These are phyloP conservation scores for Rhodamnia argentea DNA, from an alignment of 345 rosid species.

Conservation along the genomic window DNA sequence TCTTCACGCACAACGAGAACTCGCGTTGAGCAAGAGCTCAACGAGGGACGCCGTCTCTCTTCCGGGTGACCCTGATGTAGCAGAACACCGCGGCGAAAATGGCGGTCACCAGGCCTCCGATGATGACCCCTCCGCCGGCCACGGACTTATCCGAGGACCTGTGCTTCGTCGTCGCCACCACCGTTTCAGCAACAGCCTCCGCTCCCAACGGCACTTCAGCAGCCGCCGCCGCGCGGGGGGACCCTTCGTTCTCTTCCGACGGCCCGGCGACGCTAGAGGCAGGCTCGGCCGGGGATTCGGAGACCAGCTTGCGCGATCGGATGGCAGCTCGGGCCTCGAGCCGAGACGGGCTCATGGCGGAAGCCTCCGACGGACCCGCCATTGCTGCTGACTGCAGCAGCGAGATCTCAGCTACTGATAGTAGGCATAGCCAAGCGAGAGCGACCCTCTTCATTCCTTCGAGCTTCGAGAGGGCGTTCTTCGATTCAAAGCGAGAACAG, in stretches of 20 bases:
- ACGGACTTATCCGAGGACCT: slow-evolving; percentile 21
- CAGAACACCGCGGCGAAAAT: slow-evolving; percentile 50
- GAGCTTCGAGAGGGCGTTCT: neutral
- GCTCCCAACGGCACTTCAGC: slow-evolving; percentile 30
- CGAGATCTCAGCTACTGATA: slow-evolving; percentile 15
- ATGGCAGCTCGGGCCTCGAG: neutral
- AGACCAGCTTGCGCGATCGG: neutral
- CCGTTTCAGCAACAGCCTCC: slow-evolving; percentile 14
- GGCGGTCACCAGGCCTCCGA: slow-evolving; percentile 55
- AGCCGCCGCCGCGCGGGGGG: neutral
- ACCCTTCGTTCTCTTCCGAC: neutral
- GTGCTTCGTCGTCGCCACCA: slow-evolving; percentile 26
- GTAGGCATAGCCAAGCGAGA: neutral
- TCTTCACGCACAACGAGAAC: neutral
- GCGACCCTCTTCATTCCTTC: neutral
- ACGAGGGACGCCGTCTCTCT: slow-evolving; percentile 2
- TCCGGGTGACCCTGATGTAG: slow-evolving; percentile 57
- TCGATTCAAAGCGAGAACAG: neutral
- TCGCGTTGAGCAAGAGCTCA: neutral
- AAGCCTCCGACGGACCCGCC: slow-evolving; percentile 6
- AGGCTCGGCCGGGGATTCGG: slow-evolving; percentile 12
- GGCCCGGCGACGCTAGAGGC: neutral
- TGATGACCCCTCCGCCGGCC: slow-evolving; percentile 59
- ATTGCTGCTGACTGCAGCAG: slow-evolving; percentile 7
- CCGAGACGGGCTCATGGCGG: neutral